Evolutionary conservation across 805 yeast genomes (phyloP), one percentile per base, ranked within the genome.

Genomic region (Pachysolen tannophilus): DNA sequence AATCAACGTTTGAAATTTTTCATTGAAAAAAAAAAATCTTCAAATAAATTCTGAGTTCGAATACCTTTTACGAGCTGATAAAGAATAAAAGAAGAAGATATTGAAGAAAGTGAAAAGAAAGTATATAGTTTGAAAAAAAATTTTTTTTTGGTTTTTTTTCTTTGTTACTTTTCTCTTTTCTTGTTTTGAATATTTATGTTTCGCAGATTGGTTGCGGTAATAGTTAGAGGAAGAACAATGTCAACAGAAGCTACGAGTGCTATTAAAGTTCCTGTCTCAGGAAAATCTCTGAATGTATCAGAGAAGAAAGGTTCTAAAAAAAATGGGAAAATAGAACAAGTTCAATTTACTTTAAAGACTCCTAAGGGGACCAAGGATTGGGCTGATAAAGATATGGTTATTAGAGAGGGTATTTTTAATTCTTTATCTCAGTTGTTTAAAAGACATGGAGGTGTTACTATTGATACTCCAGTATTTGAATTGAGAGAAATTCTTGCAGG

Each of bases 291-390:
- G n/a, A 40, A 35, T n/a, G 42, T 39, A 7, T 34, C 43, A 18
- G 28, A 34, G 5, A 34, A 41, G 33, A 32, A 14, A 38, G 33
- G 10, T 23, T 48, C 30, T 44, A 47, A 33, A 45, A 60, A 60
- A 45, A 55, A 63, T 33, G 67, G 67, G 53, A 61, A 67, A 40
- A 74, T 74, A 41, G 57, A 65, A 34, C 29, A 20, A 13, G 46
- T 35, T 15, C 78, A 75, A 46, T 87, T 84, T 56, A 75, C 82
- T 42, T 68, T 92, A 55, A 92, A 92, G 60, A 86, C 94, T 29
- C 97, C 98, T 34, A 92, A 92, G 58, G 98, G 98, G 44, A 78
- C 97, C 47, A 88, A 87, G 59, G 98, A 92, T 60, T 92, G 98
- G 98, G 85, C 95, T 43, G 98, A 92, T 50, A 82, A 82, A 56